Base-by-base conservation (phyloP, 1,139 yeast genomes). In the Casaregolazyma lundiana region DNA sequence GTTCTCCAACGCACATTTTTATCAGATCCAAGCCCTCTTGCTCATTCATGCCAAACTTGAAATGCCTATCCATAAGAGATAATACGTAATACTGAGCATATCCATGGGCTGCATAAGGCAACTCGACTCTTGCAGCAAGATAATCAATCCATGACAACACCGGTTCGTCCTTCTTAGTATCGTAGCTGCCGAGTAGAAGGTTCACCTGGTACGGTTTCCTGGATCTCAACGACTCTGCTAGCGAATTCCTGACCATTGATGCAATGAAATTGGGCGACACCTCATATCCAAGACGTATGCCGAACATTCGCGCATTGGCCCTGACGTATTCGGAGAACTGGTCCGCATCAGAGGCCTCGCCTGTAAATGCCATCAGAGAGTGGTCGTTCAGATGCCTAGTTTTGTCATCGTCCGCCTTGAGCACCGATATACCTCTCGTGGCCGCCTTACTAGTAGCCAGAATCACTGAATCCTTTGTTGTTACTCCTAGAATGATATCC, bases 61-160 rank as follows among this genome's bases (percentile, higher is more conserved):
- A 89, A 68, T 90, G 96, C 58, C 84, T 89, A 70, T 92, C 99
- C 58, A 94, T 75, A 53, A 92, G 72, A 3, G 98, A 86, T 65
- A 88, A 77, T 39, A 95, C 82, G 67, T 92, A 92, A 67, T 89
- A 94, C 2, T 95, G 95, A 30, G 98, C 96, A 62, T 94, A 92
- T 2, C 98, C 98, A 62, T 89, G 96, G 2, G 96, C 96, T 9
- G 95, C 97, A 63, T 94, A 92, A 17, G 98, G 97, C 50, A 92
- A 73, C 52, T 84, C 88, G 15, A 84, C 95, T 56, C 83, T 80
- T 3, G 98, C 88, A 2, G 98, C 98, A 59, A 94, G 72, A 65
- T 92, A 92, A 65, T 92, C 99, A 57, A 94, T 86, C 84, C 94
- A 89, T 63, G 85, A 82, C 62, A 92, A 76, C 41, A 80, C 73